Percentiles rank a stretch among this genome's conserved stretches.
phyloP scores from a whole-genome alignment of 177 flowering plant species.

The Vitis hybrid region DNA sequence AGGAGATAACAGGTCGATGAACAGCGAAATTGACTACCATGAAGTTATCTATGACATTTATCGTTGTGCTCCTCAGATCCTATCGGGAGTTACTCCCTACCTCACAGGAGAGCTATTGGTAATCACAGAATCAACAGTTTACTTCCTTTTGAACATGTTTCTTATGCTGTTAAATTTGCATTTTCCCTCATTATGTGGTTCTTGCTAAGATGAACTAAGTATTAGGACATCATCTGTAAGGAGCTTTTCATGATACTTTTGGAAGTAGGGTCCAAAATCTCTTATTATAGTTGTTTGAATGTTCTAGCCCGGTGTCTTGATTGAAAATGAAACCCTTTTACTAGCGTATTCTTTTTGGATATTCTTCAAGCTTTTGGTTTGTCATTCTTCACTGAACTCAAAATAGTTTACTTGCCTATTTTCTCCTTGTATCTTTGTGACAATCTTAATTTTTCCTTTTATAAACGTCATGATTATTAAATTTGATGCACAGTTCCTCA shows the following conservation, averaged over 20 bases:
- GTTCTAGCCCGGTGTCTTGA: background rate
- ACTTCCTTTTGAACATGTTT: background rate
- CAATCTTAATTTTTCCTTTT: background rate
- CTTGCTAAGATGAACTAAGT: background rate
- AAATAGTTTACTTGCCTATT: no score
- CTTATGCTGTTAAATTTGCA: background rate
- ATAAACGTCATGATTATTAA: background rate
- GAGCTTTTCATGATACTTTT: background rate
- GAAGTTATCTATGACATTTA: slow-evolving; percentile 83
- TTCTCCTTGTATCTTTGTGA: no score
- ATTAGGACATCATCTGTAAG: background rate
- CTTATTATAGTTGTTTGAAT: background rate
- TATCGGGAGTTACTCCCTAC: slow-evolving; percentile 75
- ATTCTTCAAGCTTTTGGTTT: background rate
- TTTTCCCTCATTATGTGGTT: background rate
- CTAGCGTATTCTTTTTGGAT: background rate
- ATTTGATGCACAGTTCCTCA: slow-evolving; percentile 13
- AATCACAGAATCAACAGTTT: slow-evolving; percentile 23
- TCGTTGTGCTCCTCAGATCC: slow-evolving; percentile 84
- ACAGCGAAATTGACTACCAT: slow-evolving; percentile 65
- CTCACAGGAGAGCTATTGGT: slow-evolving; percentile 93
- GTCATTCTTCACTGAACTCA: background rate
- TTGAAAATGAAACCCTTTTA: background rate
- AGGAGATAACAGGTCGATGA: slow-evolving; percentile 54
- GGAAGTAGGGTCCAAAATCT: background rate